Percentiles rank a stretch among this genome's conserved stretches.
Evolutionary conservation across 1,139 yeast genomes (phyloP).

Genomic region (Yamadazyma conglobata): DNA sequence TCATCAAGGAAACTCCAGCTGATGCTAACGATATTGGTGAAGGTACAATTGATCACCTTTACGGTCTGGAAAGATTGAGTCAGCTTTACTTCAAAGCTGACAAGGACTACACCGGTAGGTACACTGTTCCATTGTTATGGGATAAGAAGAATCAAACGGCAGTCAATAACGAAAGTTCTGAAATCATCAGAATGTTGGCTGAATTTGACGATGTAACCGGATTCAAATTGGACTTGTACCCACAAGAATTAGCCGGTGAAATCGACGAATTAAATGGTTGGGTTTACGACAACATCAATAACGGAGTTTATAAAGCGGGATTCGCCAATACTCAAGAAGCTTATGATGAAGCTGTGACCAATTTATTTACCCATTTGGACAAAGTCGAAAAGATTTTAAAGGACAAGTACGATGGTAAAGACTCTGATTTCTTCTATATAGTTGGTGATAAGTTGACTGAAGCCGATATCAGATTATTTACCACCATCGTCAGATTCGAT

Average conservation of each 20-base stretch:
- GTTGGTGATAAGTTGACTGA: constrained; percentile 74
- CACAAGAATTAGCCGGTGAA: constrained; percentile 45
- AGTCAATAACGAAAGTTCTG: constrained; percentile 88
- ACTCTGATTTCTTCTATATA: constrained; percentile 41
- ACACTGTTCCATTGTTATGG: constrained; percentile 92
- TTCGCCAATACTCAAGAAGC: constrained; percentile 84
- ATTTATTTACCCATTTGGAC: constrained; percentile 69
- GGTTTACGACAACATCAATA: constrained; percentile 83
- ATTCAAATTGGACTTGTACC: constrained; percentile 56
- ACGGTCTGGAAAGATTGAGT: constrained; percentile 57
- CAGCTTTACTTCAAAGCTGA: constrained; percentile 74
- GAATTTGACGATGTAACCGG: constrained; percentile 50
- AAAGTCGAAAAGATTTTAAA: constrained; percentile 65
- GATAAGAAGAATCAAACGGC: constrained; percentile 77
- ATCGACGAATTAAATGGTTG: constrained; percentile 82
- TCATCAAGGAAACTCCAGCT: constrained; percentile 36
- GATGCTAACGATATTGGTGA: constrained; percentile 34
- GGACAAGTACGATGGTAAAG: constrained; percentile 27
- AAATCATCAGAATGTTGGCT: constrained; percentile 80
- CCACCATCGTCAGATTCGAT: constrained; percentile 78
- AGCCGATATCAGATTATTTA: constrained; percentile 82
- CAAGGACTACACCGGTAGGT: constrained; percentile 73
- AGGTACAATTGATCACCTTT: constrained; percentile 65
- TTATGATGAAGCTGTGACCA: constrained; percentile 67
- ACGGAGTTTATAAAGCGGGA: constrained; percentile 93